Evolutionary conservation across 2,329 filamentous ascomycete genomes (phyloP).

Genomic region (Xylaria sp.): DNA sequence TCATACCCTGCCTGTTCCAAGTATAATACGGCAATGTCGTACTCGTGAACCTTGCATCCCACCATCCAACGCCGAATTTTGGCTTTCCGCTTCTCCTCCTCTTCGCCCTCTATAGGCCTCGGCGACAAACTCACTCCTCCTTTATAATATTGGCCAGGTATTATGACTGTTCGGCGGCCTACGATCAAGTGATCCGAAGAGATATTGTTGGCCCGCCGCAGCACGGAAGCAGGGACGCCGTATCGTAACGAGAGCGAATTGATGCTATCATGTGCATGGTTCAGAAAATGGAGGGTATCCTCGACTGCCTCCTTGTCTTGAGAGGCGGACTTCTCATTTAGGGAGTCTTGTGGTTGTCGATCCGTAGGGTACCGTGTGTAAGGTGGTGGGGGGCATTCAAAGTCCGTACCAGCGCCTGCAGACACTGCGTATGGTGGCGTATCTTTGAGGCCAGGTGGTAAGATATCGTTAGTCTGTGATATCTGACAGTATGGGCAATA

Average conservation of each 20-base stretch:
- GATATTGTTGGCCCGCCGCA: conserved; percentile 75
- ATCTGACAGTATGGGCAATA: conserved; percentile 83
- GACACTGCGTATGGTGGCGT: conserved; percentile 71
- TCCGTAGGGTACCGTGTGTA: conserved; percentile 49
- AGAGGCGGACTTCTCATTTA: conserved; percentile 47
- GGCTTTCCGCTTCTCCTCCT: conserved; percentile 75
- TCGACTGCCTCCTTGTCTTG: conserved; percentile 54
- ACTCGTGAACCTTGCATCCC: conserved; percentile 79
- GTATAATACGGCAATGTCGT: conserved; percentile 79
- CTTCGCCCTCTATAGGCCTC: conserved; percentile 76
- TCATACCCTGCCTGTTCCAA: conserved; percentile 76
- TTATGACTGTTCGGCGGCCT: conserved; percentile 74
- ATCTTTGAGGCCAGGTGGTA: conserved; percentile 72
- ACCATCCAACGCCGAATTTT: conserved; percentile 83
- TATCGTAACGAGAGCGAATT: conserved; percentile 77
- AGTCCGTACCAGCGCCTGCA: conserved; percentile 46
- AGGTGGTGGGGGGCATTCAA: conserved; percentile 51
- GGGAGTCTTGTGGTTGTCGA: conserved; percentile 20
- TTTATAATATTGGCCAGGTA: conserved; percentile 76
- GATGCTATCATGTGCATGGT: conserved; percentile 75
- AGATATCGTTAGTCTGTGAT: conserved; percentile 61
- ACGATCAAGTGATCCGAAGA: conserved; percentile 76
- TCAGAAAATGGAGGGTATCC: conserved; percentile 79
- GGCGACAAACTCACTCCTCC: conserved; percentile 75
- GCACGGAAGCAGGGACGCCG: conserved; percentile 68